phyloP scores from a whole-genome alignment of 805 yeast species.

The Ogataea methanolica region DNA sequence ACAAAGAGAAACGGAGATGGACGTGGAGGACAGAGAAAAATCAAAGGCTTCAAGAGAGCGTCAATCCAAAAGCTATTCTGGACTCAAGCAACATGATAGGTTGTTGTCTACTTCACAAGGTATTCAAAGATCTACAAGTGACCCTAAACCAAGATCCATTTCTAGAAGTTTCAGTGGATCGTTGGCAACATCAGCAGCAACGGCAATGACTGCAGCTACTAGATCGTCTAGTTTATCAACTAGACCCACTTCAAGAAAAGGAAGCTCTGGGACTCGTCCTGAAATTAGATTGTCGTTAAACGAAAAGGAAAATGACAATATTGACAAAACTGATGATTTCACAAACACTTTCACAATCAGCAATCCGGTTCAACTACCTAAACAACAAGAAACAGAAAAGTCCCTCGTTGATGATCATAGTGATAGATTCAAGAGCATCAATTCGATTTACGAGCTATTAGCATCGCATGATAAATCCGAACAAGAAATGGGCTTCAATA shows the following conservation, averaged over 20 bases:
- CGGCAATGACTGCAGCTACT: conserved; percentile 2
- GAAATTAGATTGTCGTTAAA: too few relatives aligned
- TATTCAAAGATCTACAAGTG: conserved; percentile 5
- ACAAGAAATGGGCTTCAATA: conserved; percentile 18
- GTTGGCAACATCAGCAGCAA: conserved; percentile 1
- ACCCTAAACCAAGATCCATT: conserved; percentile 3
- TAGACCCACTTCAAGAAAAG: background rate
- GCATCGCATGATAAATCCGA: conserved; percentile 17
- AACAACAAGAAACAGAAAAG: background rate
- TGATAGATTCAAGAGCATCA: conserved; percentile 17
- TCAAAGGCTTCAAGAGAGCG: too few relatives aligned
- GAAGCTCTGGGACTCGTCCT: background rate
- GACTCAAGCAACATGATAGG: too few relatives aligned
- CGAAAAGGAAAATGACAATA: background rate
- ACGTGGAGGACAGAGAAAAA: background rate
- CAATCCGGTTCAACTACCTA: background rate
- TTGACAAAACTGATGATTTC: conserved; percentile 6
- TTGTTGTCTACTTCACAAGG: conserved; percentile 19
- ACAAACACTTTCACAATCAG: conserved; percentile 12
- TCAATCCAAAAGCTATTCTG: too few relatives aligned
- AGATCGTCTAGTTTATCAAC: conserved; percentile 1
- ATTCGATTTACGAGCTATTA: conserved; percentile 19
- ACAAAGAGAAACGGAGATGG: background rate
- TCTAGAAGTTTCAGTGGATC: conserved; percentile 4
- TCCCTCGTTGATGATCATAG: conserved; percentile 7